Conservation (phyloP, 441 rosid species). For the Populus trichocarpa region DNA sequence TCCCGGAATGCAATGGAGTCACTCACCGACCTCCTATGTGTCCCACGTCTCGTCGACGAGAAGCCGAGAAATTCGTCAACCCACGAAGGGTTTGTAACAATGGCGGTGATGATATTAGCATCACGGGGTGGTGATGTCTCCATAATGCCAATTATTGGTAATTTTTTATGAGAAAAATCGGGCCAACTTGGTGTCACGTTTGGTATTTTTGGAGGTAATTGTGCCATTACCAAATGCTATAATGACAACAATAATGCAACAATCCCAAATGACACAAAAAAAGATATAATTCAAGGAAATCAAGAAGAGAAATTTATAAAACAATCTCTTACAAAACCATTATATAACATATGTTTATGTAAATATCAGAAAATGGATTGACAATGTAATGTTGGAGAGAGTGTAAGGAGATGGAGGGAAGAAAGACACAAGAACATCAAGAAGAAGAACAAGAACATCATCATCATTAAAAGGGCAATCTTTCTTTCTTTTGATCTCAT, state of each 20-base stretch:
- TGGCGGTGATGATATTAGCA: slow-evolving; percentile 12
- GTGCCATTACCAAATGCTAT: slow-evolving; percentile 54
- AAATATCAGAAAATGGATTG: neutral
- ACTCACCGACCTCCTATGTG: slow-evolving; percentile 78
- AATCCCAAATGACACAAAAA: neutral
- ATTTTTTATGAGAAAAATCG: slow-evolving; percentile 34
- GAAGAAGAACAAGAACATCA: neutral
- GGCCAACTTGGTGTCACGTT: slow-evolving; percentile 69
- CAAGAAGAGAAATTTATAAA: neutral
- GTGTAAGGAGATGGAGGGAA: neutral
- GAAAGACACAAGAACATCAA: neutral
- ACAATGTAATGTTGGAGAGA: neutral
- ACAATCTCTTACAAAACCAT: neutral
- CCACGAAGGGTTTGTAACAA: slow-evolving; percentile 56
- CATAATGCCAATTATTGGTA: neutral
- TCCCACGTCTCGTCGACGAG: slow-evolving; percentile 63
- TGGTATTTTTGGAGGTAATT: slow-evolving; percentile 91
- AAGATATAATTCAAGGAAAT: neutral
- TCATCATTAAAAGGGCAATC: neutral
- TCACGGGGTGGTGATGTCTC: neutral
- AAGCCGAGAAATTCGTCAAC: slow-evolving; percentile 91
- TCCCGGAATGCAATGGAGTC: slow-evolving; percentile 60
- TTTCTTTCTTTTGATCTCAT: neutral
- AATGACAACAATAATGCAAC: neutral
- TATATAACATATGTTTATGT: neutral